Conservation (phyloP, 768 basidiomycete species). For the Lanmaoa rubissima region DNA sequence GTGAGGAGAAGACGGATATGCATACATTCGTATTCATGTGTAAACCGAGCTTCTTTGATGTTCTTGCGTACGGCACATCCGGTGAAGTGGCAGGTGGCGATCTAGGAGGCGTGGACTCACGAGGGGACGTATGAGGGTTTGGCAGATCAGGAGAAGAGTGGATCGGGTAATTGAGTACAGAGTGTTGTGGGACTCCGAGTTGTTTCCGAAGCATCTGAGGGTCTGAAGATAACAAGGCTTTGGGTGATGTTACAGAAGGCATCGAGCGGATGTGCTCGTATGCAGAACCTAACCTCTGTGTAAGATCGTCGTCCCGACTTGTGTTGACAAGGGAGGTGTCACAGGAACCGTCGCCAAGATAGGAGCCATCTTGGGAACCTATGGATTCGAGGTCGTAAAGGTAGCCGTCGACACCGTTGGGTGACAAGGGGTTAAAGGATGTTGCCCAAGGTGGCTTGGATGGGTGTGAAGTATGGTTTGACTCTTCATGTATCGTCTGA, state of each 20-base stretch:
- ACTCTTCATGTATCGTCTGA: not conserved
- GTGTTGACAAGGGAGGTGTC: not conserved
- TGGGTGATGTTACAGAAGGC: conserved; percentile 12
- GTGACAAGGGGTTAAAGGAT: not conserved
- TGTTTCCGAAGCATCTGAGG: conserved; percentile 29
- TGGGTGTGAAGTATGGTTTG: not conserved
- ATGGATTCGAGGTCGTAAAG: not conserved
- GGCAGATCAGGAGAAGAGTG: conserved; percentile 20
- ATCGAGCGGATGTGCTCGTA: conserved; percentile 26
- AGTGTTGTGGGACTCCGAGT: conserved; percentile 31
- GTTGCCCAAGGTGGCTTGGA: not conserved
- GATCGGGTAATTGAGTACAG: conserved; percentile 23
- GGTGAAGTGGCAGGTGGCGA: not conserved
- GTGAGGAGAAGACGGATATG: not conserved
- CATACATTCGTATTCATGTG: conserved; percentile 1
- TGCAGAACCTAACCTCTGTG: conserved; percentile 21
- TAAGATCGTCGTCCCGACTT: conserved; percentile 18
- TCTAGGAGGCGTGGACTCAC: not conserved
- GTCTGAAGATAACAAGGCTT: conserved; percentile 20
- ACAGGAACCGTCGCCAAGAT: not conserved
- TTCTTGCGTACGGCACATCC: not conserved
- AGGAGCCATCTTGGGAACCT: not conserved
- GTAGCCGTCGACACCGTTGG: not conserved
- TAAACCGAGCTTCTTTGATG: conserved; percentile 1
- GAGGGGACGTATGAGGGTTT: conserved; percentile 21